Base-by-base conservation (phyloP, 2,329 filamentous ascomycete genomes). In the Fusarium nanum region DNA sequence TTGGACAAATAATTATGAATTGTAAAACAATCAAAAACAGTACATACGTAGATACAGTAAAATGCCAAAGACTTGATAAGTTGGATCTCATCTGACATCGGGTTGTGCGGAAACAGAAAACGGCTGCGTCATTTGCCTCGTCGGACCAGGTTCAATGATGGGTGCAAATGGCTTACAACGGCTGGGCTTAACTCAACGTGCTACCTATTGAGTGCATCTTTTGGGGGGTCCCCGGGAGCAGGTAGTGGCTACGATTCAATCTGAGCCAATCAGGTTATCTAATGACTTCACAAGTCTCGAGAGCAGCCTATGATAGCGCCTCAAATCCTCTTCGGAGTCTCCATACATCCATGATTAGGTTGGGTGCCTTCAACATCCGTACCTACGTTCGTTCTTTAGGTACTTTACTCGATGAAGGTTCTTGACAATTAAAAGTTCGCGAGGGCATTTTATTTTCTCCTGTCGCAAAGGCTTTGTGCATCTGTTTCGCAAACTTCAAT, bases 301-400 rank as follows among this genome's bases (percentile, higher is more conserved):
- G 59, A 48, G 27, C 54, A 59, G 60, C 72, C 68, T 71, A 73
- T 74, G 72, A 68, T 54, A 66, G 66, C 50, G 32, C 27, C 62
- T 23, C 56, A 59, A 60, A 64, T 42, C 59, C 37, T 25, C 62
- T 56, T 56, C 46, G 44, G 25, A 49, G 50, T 49, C 48, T 48
- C 50, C 45, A 52, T 68, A 59, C 59, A 52, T 68, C 56, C 59
- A 72, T 67, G 59, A 64, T 52, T 52, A 12, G 40, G 40, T 28
- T 18, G n/a, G 10, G 16, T 32, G 45, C 47, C 46, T 60, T 67
- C 56, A 67, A 67, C 64, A 67, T 61, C 55, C 37, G 59, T 30
- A 23, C 49, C 14, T 37, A 23, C 49, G 20, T 37, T 37, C 34
- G 18, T 37, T 37, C 34, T 37, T 37, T 37, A 37, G 34, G 34